phyloP scores from a whole-genome alignment of 2,329 filamentous ascomycete species.

The Epichloe gansuensis region DNA sequence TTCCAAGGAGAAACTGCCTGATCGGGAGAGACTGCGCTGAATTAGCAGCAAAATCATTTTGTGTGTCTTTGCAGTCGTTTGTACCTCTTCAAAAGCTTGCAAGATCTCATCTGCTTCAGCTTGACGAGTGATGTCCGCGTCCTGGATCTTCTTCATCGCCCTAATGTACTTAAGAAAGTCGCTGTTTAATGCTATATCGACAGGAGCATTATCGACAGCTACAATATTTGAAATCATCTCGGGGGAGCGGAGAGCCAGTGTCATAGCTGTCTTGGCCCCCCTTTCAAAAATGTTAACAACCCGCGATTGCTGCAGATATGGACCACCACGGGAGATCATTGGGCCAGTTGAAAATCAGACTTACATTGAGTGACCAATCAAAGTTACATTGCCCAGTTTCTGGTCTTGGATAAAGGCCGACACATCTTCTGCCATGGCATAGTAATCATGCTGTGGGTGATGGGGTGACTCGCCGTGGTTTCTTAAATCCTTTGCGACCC shows the following conservation, averaged over 20 bases:
- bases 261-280: slow-evolving; percentile 92
- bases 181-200: slow-evolving; percentile 61
- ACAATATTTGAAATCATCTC: slow-evolving; percentile 57
- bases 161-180: slow-evolving; percentile 71
- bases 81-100: slow-evolving; percentile 55
- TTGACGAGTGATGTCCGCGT: slow-evolving; percentile 51
- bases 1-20: slow-evolving; percentile 84
- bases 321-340: not conserved
- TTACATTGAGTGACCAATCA: slow-evolving; percentile 92
- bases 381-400: slow-evolving; percentile 52
- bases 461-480: slow-evolving; percentile 92
- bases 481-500: slow-evolving; percentile 55
- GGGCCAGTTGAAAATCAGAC: slow-evolving; percentile 10
- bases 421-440: slow-evolving; percentile 70
- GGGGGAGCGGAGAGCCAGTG: slow-evolving; percentile 61
- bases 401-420: slow-evolving; percentile 64
- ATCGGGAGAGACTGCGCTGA: slow-evolving; percentile 47
- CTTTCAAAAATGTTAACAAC: slow-evolving; percentile 28
- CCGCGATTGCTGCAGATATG: not conserved
- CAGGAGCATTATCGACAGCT: slow-evolving; percentile 82
- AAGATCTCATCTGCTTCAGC: slow-evolving; percentile 73
- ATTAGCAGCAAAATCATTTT: not conserved
- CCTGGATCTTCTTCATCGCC: slow-evolving; percentile 74
- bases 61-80: slow-evolving; percentile 6
- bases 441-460: slow-evolving; percentile 62